phyloP scores from a whole-genome alignment of 257 asterid species.

The Solanum clarkiae region DNA sequence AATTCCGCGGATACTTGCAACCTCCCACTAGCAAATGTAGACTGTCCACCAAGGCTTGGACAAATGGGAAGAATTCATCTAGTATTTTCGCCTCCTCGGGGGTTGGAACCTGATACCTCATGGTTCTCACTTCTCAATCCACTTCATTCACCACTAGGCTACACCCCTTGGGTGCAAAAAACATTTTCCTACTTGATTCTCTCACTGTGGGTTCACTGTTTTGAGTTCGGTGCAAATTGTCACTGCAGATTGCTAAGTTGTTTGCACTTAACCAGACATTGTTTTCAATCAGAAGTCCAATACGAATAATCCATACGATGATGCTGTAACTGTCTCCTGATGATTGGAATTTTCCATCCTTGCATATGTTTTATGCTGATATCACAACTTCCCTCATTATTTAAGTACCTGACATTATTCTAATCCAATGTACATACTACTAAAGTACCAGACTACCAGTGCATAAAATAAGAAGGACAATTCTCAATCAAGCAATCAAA shows the following conservation, averaged over 20 bases:
- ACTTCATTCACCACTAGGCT: not conserved
- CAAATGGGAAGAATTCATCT: not conserved
- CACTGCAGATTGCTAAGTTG: not conserved
- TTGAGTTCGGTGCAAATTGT: not conserved
- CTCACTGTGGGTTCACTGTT: not conserved
- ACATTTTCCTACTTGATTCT: not conserved
- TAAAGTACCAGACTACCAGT: not conserved
- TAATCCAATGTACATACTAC: not conserved
- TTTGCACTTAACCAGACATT: not conserved
- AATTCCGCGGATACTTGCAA: not conserved
- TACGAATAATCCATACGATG: not conserved
- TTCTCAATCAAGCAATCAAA: not conserved
- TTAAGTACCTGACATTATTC: not conserved
- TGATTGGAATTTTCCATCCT: not conserved
- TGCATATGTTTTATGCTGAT: not conserved
- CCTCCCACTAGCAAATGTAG: not conserved
- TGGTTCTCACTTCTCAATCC: not conserved
- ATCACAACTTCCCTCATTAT: not conserved
- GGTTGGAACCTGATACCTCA: not conserved
- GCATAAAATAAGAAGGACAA: not conserved
- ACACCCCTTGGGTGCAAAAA: not conserved
- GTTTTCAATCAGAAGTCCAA: not conserved
- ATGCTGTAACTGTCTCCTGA: not conserved
- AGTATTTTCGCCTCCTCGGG: not conserved
- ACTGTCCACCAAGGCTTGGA: not conserved